Base-by-base conservation (phyloP, 192 early-diverging fungal species). In the Jimgerdemannia flammicorona region DNA sequence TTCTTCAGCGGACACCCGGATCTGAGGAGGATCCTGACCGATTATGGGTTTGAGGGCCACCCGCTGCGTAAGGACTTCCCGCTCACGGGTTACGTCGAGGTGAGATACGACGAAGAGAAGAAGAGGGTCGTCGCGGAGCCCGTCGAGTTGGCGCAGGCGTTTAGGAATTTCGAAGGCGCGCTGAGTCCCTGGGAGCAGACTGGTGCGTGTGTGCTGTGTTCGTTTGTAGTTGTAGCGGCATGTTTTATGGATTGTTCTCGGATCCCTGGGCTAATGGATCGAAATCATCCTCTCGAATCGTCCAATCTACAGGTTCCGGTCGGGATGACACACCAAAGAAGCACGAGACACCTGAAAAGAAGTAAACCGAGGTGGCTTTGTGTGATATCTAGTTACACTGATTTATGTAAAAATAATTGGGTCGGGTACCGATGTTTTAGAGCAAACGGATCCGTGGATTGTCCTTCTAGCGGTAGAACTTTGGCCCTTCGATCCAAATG, bases 21-120 rank as follows among this genome's bases (percentile, higher is more conserved):
- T 86, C 82, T 99, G 81, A 83, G 98, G 67, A 87, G 98, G 64
- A 98, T 99, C 78, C 90, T 99, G 83, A 97, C 96, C 67, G 96
- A 98, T 84, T 99, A 99, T 78, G 98, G 98, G 40, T 99, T 98
- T 72, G 97, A 99, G 85, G 98, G 97, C 11, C 90, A 95, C 77
- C 93, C 93, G 75, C 71, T 99, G 78, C 87, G 98, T 74, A 99
- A 99, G 88, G 98, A 99, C 76, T 99, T 99, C 87, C 98, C 98
- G 67, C 87, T 99, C 64, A 97, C 95, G 44, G 97, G 98, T n/a
- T 99, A 98, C 80, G 96, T 98, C 8, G 98, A 98, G 86, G 95
- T 98, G 44, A 86, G 98, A 70, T 99, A 98, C 81, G 98, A 99
- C 81, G 98, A 99, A 73, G 95, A 96, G 81, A 95, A 95, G 88